Evolutionary conservation across 345 rosid species (phyloP).

Genomic region (Excoecaria agallocha): DNA sequence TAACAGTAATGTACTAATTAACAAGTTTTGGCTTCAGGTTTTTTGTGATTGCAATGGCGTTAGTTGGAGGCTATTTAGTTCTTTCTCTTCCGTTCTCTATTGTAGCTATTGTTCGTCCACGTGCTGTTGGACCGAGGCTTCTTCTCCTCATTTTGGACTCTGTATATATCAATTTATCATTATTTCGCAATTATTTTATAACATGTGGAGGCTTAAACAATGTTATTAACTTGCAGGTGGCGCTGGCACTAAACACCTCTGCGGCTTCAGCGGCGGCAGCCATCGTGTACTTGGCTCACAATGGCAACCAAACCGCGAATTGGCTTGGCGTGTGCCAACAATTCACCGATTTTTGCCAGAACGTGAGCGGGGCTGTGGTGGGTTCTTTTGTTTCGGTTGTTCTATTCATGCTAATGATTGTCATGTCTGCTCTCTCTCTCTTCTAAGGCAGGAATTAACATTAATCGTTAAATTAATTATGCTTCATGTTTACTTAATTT

Average conservation of each 20-base stretch:
- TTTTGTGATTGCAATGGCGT: conserved; percentile 63
- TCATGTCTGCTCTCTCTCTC: conserved; percentile 66
- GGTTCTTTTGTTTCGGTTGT: conserved; percentile 51
- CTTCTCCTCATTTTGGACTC: conserved; percentile 62
- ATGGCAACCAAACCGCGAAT: conserved; percentile 70
- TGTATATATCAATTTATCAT: conserved; percentile 26
- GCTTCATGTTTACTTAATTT: background rate
- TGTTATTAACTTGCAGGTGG: conserved; percentile 41
- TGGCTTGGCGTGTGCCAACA: conserved; percentile 81
- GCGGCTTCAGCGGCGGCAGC: conserved; percentile 70
- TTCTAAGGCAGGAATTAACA: conserved; percentile 29
- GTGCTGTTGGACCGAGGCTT: conserved; percentile 54
- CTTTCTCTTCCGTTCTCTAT: conserved; percentile 82
- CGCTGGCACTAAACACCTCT: conserved; percentile 53
- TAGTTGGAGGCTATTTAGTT: conserved; percentile 60
- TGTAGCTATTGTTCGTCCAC: conserved; percentile 68
- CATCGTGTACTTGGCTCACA: conserved; percentile 80
- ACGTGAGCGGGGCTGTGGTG: conserved; percentile 77
- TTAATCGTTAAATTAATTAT: background rate
- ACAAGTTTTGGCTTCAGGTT: conserved; percentile 46
- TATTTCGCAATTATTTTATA: background rate
- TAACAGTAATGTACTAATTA: background rate
- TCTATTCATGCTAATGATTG: conserved; percentile 43
- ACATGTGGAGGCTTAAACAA: no score
- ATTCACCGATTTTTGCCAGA: conserved; percentile 79